Percentiles rank a stretch among this genome's conserved stretches.
Conservation (phyloP, 129 eudicot genomes). For the Daucus carota region DH1_v3.0 NC_030387.2:33009501-33010000, state of each 20-base stretch:
- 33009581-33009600: slow-evolving; percentile 31
- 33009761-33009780: slow-evolving; percentile 27
- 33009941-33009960: slow-evolving; percentile 24
- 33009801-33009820: slow-evolving; percentile 22
- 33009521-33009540: slow-evolving; percentile 25
- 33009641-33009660: slow-evolving; percentile 27
- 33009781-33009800: slow-evolving; percentile 18
- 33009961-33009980: slow-evolving; percentile 18
- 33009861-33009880: slow-evolving; percentile 15
- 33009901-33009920: slow-evolving; percentile 17
- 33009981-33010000: slow-evolving; percentile 28
- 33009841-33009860: slow-evolving; percentile 22
- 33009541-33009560: slow-evolving; percentile 28
- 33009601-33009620: slow-evolving; percentile 29
- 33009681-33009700: slow-evolving; percentile 22
- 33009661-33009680: slow-evolving; percentile 38
- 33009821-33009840: slow-evolving; percentile 19
- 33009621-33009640: slow-evolving; percentile 27
- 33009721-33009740: slow-evolving; percentile 25
- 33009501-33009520: slow-evolving; percentile 28
- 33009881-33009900: slow-evolving; percentile 17
- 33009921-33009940: slow-evolving; percentile 14
- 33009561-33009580: slow-evolving; percentile 19
- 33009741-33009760: slow-evolving; percentile 23
- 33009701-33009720: slow-evolving; percentile 20